phyloP scores from a whole-genome alignment of 495 filamentous ascomycete genomes.

The Oleoguttula mirabilis region DNA sequence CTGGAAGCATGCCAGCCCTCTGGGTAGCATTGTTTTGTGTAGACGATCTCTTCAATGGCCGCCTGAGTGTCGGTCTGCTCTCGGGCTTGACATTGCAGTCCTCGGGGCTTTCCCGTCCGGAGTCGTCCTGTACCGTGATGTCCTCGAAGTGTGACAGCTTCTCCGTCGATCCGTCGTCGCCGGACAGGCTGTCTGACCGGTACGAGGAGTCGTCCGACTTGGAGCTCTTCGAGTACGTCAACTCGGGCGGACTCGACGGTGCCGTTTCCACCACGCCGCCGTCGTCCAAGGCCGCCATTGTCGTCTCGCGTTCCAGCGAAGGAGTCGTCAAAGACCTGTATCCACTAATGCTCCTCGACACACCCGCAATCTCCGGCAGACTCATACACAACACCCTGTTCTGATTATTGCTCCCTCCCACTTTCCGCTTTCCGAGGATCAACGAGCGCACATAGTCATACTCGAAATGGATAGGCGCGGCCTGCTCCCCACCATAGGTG shows the following conservation, averaged over 20 bases:
- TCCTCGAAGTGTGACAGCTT: conserved; percentile 70
- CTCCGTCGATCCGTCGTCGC: conserved; percentile 17
- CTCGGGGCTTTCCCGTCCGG: conserved; percentile 18
- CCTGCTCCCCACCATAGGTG: conserved; percentile 2
- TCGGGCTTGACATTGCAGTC: conserved; percentile 36
- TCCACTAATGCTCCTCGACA: conserved; percentile 2
- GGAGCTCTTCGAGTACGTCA: conserved; percentile 76
- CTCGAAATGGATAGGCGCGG: neutral
- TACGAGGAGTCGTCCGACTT: conserved; percentile 76
- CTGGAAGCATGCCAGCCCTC: conserved; percentile 7
- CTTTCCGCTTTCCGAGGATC: conserved; percentile 5
- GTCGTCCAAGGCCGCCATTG: conserved; percentile 13
- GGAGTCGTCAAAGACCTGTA: conserved; percentile 5
- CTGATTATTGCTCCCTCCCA: too few relatives aligned
- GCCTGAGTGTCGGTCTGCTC: conserved; percentile 15
- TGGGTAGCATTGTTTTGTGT: conserved; percentile 2
- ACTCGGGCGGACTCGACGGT: conserved; percentile 70
- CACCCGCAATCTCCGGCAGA: conserved; percentile 4
- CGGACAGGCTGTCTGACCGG: conserved; percentile 46
- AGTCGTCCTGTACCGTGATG: conserved; percentile 71
- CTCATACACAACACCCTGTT: conserved; percentile 5
- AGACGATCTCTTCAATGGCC: conserved; percentile 15
- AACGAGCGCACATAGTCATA: conserved; percentile 14
- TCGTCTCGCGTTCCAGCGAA: conserved; percentile 1
- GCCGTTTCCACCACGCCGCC: conserved; percentile 25